Percentiles rank a stretch among this genome's conserved stretches.
phyloP scores from a whole-genome alignment of 2,329 filamentous ascomycete species.

The Gyromitra esculenta region DNA sequence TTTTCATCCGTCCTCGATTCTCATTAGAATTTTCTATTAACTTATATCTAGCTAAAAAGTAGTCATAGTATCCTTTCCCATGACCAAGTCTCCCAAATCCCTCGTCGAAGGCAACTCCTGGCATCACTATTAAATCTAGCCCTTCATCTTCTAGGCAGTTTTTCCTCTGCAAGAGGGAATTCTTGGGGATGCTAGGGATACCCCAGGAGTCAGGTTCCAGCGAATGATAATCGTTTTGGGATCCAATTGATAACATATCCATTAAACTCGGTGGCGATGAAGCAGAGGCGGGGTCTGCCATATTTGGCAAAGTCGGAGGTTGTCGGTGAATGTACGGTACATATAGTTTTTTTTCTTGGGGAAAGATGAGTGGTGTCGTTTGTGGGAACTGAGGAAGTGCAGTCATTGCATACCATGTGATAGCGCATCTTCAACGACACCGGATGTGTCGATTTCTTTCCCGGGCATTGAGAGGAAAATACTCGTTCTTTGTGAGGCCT shows the following conservation, averaged over 20 bases:
- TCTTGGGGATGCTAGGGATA: conserved; percentile 81
- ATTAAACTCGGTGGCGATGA: conserved; percentile 67
- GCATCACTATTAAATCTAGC: conserved; percentile 88
- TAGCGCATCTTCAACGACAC: conserved; percentile 84
- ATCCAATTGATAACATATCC: conserved; percentile 89
- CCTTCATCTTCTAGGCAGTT: conserved; percentile 64
- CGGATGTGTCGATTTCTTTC: conserved; percentile 84
- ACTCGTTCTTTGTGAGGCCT: conserved; percentile 77
- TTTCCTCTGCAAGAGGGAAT: conserved; percentile 72
- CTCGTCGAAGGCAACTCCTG: conserved; percentile 89
- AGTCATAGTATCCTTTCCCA: conserved; percentile 97
- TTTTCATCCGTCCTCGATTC: conserved; percentile 60
- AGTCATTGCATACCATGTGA: conserved; percentile 53
- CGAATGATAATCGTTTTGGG: conserved; percentile 78
- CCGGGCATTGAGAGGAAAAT: conserved; percentile 93
- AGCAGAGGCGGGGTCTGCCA: background rate
- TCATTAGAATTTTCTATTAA: conserved; percentile 58
- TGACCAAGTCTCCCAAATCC: conserved; percentile 82
- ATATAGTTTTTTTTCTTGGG: conserved; percentile 81
- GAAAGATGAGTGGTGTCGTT: background rate
- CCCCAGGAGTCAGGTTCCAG: conserved; percentile 86
- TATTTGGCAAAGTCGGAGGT: conserved; percentile 5
- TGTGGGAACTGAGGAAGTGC: background rate
- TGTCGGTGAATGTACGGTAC: conserved; percentile 81
- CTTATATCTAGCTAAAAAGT: conserved; percentile 82